Percentiles rank a stretch among this genome's conserved stretches.
Conservation (phyloP, 805 yeast genomes). For the Kazachstania psychrophila region DNA sequence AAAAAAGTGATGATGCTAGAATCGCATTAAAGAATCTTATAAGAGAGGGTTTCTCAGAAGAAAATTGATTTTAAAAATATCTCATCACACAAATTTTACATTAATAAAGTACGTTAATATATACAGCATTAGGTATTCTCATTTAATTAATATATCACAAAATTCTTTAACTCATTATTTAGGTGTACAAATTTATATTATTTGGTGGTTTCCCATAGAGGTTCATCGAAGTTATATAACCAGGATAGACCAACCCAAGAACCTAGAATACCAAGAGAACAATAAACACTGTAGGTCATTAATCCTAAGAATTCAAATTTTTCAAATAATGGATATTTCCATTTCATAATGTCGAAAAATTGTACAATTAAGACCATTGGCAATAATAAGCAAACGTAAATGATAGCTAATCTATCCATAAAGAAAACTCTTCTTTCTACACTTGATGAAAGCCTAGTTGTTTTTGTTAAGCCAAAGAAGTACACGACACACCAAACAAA, state of each 20-base stretch:
- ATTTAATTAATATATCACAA: neutral
- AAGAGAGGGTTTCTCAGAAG: no score
- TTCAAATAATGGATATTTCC: constrained; percentile 43
- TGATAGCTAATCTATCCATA: constrained; percentile 58
- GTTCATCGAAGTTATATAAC: constrained; percentile 78
- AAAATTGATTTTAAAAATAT: no score
- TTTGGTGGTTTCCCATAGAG: constrained; percentile 39
- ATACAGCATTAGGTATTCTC: neutral
- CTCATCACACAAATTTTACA: no score
- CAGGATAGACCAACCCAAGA: constrained; percentile 87
- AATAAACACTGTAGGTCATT: constrained; percentile 78
- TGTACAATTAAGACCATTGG: constrained; percentile 48
- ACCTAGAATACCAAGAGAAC: constrained; percentile 73
- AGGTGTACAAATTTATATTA: neutral
- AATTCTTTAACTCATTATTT: neutral
- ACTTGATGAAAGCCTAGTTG: constrained; percentile 39
- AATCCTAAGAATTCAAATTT: constrained; percentile 65
- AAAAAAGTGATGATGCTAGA: constrained; percentile 24
- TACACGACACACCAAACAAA: constrained; percentile 78
- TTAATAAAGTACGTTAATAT: neutral
- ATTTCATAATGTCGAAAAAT: constrained; percentile 47
- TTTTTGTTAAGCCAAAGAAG: constrained; percentile 62
- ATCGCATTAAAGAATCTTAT: constrained; percentile 24
- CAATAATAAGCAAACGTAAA: constrained; percentile 58
- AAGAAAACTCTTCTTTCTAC: constrained; percentile 45